Conservation (phyloP, 2,329 filamentous ascomycete genomes). For the Mycocentrospora acerina region DNA sequence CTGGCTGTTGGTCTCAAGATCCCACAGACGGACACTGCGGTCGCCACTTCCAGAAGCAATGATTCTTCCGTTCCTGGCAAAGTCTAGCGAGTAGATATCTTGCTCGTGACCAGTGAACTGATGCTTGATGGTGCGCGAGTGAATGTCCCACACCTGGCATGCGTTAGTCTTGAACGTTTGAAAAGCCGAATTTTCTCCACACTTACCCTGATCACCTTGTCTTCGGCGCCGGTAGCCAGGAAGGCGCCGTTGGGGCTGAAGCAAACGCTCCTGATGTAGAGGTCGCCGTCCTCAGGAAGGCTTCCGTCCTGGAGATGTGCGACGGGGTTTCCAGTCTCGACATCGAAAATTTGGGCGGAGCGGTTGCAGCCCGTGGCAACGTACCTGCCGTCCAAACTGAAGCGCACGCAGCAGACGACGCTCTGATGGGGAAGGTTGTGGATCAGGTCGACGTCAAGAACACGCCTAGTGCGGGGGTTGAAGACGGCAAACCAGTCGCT, state of each 20-base stretch:
- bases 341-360: conserved; percentile 99
- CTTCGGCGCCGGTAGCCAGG: conserved; percentile 92
- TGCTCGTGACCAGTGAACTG: conserved; percentile 97
- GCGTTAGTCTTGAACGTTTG: conserved; percentile 8
- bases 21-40: conserved; percentile 92
- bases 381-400: conserved; percentile 93
- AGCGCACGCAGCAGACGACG: conserved; percentile 96
- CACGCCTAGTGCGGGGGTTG: conserved; percentile 85
- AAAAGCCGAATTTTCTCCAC: too few species aligned
- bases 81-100: conserved; percentile 96
- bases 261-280: conserved; percentile 97
- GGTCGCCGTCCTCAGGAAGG: conserved; percentile 83
- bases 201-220: conserved; percentile 91
- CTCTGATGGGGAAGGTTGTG: conserved; percentile 93
- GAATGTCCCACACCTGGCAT: conserved; percentile 91
- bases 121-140: conserved; percentile 77
- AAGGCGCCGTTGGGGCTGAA: conserved; percentile 96
- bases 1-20: conserved; percentile 81
- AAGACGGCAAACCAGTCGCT: conserved; percentile 96
- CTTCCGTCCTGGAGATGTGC: conserved; percentile 87
- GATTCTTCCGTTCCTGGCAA: conserved; percentile 86
- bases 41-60: conserved; percentile 97
- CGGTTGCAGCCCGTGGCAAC: conserved; percentile 96
- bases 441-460: conserved; percentile 89
- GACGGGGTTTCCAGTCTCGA: conserved; percentile 80